A percentile compares a stretch with the other conserved stretches of the same genome.
Conservation (phyloP, 306 rosid genomes). For the Trifolium repens region DNA sequence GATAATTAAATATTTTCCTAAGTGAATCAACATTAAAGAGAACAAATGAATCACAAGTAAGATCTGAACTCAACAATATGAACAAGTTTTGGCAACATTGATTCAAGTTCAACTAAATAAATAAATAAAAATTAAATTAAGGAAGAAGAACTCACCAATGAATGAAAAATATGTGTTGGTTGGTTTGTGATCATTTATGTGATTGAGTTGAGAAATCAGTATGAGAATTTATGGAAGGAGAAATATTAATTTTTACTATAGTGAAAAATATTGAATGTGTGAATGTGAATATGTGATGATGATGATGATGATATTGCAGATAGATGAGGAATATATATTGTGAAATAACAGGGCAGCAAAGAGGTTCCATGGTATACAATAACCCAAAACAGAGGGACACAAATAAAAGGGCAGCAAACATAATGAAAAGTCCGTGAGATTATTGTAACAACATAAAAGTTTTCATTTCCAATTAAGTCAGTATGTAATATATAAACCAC, state of each 20-base stretch:
- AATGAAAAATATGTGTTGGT: neutral
- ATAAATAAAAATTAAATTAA: neutral
- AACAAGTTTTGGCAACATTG: conserved; percentile 16
- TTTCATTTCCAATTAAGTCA: too few relatives aligned
- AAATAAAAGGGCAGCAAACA: too few relatives aligned
- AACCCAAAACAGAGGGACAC: too few relatives aligned
- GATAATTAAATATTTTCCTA: conserved; percentile 19
- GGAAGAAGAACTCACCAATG: conserved; percentile 38
- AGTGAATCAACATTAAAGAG: neutral
- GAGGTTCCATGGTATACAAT: too few relatives aligned
- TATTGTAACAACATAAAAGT: too few relatives aligned
- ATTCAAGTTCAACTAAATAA: too few relatives aligned
- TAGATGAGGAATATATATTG: neutral
- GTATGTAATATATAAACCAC: too few relatives aligned
- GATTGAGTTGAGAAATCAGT: neutral
- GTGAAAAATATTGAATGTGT: too few relatives aligned
- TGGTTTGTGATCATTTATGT: neutral
- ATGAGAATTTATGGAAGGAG: conserved; percentile 1
- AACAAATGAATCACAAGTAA: neutral
- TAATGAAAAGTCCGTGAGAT: too few relatives aligned
- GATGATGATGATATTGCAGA: neutral
- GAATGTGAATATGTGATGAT: neutral
- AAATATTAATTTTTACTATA: neutral
- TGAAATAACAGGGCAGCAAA: neutral
- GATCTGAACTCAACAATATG: conserved; percentile 7